Evolutionary conservation across 495 filamentous ascomycete genomes (phyloP).

Genomic region (Trichocladium uniseriatum): DNA sequence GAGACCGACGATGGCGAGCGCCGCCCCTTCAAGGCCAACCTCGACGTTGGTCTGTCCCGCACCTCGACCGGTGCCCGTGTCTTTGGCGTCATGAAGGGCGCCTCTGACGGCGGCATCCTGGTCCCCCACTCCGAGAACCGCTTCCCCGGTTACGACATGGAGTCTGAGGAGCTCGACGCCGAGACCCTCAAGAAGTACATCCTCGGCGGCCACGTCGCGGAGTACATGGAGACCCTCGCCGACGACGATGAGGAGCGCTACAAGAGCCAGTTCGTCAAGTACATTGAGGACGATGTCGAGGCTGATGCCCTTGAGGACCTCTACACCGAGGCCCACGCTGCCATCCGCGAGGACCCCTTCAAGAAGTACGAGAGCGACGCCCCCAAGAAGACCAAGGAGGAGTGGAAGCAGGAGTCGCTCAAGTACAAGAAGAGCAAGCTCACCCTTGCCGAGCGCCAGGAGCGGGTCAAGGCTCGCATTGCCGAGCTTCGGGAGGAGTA

Average conservation of each 20-base stretch:
- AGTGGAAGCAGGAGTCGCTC: constrained; percentile 92
- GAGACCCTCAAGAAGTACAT: constrained; percentile 99
- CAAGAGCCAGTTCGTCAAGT: constrained; percentile 93
- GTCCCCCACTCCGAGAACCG: constrained; percentile 97
- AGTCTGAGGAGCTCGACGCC: constrained; percentile 91
- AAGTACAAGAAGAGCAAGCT: constrained; percentile 75
- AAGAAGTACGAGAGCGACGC: constrained; percentile 79
- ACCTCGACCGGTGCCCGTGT: constrained; percentile 97
- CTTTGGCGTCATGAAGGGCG: constrained; percentile 99
- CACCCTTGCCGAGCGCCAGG: constrained; percentile 66
- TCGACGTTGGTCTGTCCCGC: constrained; percentile 93
- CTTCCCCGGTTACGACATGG: constrained; percentile 97
- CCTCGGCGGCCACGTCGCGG: constrained; percentile 91
- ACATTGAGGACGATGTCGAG: constrained; percentile 93
- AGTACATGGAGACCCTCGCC: constrained; percentile 99
- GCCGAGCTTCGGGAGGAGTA: constrained; percentile 51
- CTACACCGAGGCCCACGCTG: constrained; percentile 88
- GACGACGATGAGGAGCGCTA: constrained; percentile 99
- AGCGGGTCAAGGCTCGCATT: constrained; percentile 82
- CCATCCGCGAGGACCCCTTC: constrained; percentile 95
- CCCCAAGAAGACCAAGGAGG: constrained; percentile 85
- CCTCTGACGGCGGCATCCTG: constrained; percentile 93
- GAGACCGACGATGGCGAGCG: constrained; percentile 79
- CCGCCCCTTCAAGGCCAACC: constrained; percentile 96
- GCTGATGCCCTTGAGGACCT: constrained; percentile 96